phyloP scores from a whole-genome alignment of 179 eudicot species.

The Pouteria campechiana region DNA sequence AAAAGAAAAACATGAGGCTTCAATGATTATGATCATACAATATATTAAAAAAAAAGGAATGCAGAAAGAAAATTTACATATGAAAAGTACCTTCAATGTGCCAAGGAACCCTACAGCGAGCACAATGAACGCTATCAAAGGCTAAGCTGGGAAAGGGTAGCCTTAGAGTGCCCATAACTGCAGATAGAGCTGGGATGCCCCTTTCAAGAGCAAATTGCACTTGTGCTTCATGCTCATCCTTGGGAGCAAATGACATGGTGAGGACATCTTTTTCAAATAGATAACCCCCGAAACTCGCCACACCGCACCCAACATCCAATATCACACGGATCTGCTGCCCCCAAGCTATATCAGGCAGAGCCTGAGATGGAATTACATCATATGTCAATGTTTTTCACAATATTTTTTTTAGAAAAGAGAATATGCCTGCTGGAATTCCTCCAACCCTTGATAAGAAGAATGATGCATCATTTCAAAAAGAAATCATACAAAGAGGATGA shows the following conservation, averaged over 20 bases:
- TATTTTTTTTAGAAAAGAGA: too few relatives aligned
- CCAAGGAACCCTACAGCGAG: constrained; percentile 77
- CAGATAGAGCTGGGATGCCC: constrained; percentile 63
- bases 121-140: constrained; percentile 63
- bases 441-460: too few relatives aligned
- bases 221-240: constrained; percentile 78
- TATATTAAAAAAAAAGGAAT: not conserved
- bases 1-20: not conserved
- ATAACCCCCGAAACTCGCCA: constrained; percentile 75
- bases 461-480: too few relatives aligned
- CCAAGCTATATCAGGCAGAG: constrained; percentile 49
- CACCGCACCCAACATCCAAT: constrained; percentile 78
- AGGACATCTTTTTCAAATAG: constrained; percentile 54
- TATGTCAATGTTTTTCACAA: not conserved
- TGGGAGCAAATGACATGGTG: constrained; percentile 72
- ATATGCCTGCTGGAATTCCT: too few relatives aligned
- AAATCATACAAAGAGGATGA: too few relatives aligned
- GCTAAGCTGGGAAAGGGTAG: constrained; percentile 54
- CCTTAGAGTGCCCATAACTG: constrained; percentile 65
- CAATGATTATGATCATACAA: not conserved
- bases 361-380: constrained; percentile 17
- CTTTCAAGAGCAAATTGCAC: constrained; percentile 75
- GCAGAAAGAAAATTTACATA: not conserved
- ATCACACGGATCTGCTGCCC: constrained; percentile 53
- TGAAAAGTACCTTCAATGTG: constrained; percentile 49